phyloP scores from a whole-genome alignment of 2,329 filamentous ascomycete genomes.

The Sclerotinia subarctica region DNA sequence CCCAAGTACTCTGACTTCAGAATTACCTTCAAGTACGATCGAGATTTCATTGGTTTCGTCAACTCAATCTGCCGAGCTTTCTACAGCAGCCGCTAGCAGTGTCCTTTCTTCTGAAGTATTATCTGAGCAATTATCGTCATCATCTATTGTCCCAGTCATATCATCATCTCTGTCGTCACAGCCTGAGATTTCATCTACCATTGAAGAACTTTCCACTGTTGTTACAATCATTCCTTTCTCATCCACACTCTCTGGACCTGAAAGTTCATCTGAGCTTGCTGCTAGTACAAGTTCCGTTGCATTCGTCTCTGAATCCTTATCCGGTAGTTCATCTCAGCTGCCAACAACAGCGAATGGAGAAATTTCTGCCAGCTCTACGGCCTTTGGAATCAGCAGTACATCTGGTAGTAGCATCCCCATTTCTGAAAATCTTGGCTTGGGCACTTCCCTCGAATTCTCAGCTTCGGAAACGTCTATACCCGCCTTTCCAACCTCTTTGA shows the following conservation, averaged over 20 bases:
- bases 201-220: not conserved
- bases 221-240: not conserved
- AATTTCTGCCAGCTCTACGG: not conserved
- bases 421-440: not conserved
- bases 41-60: not conserved
- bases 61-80: not conserved
- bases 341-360: not conserved
- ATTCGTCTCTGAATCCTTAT: not conserved
- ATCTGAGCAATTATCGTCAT: not conserved
- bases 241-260: not conserved
- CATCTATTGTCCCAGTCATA: not conserved
- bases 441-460: not conserved
- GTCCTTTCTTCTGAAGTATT: not conserved
- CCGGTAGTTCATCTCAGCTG: not conserved
- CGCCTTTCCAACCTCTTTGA: not conserved
- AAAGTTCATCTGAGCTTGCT: not conserved
- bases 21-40: not conserved
- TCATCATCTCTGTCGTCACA: not conserved
- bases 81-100: not conserved
- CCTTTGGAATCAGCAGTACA: not conserved
- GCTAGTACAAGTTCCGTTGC: not conserved
- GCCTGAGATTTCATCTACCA: not conserved
- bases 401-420: not conserved
- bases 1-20: not conserved
- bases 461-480: not conserved